These are phyloP conservation scores for Vigna angularis DNA, from an alignment of 306 rosid genomes.

Conservation along the genomic window DNA sequence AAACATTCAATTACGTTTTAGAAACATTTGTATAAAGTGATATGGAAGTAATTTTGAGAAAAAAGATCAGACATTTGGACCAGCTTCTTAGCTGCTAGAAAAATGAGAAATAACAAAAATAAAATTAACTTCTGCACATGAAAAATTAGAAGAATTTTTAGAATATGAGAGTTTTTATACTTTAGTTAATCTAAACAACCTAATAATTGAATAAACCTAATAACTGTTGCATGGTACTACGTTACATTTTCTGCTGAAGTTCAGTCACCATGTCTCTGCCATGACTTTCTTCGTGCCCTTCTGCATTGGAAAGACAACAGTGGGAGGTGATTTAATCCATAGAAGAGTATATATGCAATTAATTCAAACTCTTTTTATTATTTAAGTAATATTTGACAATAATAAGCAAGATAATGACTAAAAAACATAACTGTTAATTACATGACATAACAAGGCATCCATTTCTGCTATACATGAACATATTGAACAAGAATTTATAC, in stretches of 20 bases:
- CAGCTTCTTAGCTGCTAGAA: too few species aligned
- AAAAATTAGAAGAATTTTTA: too few species aligned
- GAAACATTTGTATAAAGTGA: not conserved
- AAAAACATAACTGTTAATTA: too few species aligned
- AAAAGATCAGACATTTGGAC: not conserved
- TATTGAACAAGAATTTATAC: slow-evolving; percentile 16
- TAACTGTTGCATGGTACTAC: not conserved
- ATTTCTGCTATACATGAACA: not conserved
- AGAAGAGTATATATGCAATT: not conserved
- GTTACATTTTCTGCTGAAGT: slow-evolving; percentile 39
- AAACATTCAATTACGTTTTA: not conserved
- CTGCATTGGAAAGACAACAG: not conserved
- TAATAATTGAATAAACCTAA: too few species aligned
- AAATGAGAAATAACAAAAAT: too few species aligned
- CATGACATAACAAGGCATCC: not conserved
- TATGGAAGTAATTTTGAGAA: not conserved
- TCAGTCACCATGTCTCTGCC: not conserved
- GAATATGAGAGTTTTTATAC: too few species aligned
- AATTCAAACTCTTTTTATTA: too few species aligned
- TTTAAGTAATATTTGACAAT: too few species aligned
- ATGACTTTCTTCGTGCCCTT: not conserved
- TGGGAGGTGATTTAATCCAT: not conserved
- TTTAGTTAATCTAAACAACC: too few species aligned
- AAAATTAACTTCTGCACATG: too few species aligned
- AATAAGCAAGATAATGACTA: too few species aligned